A percentile compares a stretch with the other conserved stretches of the same genome.
phyloP scores from a whole-genome alignment of 768 basidiomycete species.

The Hemileccinum impolitum region DNA sequence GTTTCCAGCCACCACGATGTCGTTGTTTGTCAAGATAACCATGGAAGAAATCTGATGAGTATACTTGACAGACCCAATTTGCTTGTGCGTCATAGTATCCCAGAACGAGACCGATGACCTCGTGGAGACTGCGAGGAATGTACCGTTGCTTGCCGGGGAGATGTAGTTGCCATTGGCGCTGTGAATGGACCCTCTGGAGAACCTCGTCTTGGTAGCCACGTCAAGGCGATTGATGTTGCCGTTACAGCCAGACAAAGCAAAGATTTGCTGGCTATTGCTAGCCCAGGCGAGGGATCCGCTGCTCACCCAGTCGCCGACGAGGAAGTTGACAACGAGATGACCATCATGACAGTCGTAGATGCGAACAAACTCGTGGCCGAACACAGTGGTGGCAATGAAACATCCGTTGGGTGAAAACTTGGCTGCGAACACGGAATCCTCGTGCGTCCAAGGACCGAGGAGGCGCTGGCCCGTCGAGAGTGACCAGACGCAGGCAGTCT shows the following conservation, averaged over 20 bases:
- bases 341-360: neutral
- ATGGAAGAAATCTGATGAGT: too few species aligned
- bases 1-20: neutral
- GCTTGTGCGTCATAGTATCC: neutral
- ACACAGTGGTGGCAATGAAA: neutral
- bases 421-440: too few species aligned
- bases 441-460: neutral
- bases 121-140: neutral
- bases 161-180: neutral
- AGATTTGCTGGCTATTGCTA: neutral
- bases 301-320: neutral
- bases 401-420: too few species aligned
- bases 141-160: neutral
- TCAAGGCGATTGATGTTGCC: neutral
- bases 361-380: neutral
- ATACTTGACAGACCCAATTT: too few species aligned
- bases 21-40: neutral
- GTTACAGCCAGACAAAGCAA: neutral
- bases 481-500: neutral
- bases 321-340: neutral
- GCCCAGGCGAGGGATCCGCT: neutral
- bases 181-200: constrained; percentile 1
- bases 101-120: neutral
- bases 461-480: constrained; percentile 4
- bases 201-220: neutral